Evolutionary conservation across 2,329 filamentous ascomycete genomes (phyloP), one percentile per base, ranked within the genome.

Genomic region (Fusarium sp.): DNA sequence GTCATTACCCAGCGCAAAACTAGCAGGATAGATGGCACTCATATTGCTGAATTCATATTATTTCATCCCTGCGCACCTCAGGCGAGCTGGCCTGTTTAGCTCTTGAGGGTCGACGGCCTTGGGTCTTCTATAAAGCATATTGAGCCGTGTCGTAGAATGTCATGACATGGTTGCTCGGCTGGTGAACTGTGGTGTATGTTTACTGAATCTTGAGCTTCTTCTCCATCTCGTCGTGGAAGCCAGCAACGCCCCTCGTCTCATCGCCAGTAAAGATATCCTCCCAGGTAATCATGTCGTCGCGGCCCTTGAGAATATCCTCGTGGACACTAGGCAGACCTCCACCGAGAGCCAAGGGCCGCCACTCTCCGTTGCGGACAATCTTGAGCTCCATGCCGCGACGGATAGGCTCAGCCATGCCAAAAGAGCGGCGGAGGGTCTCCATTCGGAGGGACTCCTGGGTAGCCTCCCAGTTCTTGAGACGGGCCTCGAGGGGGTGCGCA

Each of bases 221-320:
- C 89, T 97, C 95, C 89, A 97, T 93, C 87, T 98, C 95, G 62
- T 93, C 90, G 75, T 97, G 93, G 81, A 97, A 90, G 58, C 90
- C 88, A 23, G 90, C 87, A 42, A 88, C 83, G 66, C 87, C 86
- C 74, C 89, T 86, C 78, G 88, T 86, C 80, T 95, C 93, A 73
- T 92, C 90, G 65, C 93, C 93, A 18, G 86, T 88, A 78, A 91
- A 98, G 18, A 99, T 89, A 83, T 98, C 96, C 85, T 99, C 96
- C 96, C 96, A 99, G 8, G 86, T 88, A 73, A 97, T 84, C 75
- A 87, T 90, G 27, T 86, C 83, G 79, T 98, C 96, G 76, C 89
- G 84, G 4, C 93, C 94, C 66, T 86, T 86, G 76, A 99, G 82
- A 69, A 99, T 93, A 79, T 98, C 95, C 83, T 93, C 92, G 82